phyloP scores from a whole-genome alignment of 176 grass and related monocot species.

The Cenchrus fungigraminus region DNA sequence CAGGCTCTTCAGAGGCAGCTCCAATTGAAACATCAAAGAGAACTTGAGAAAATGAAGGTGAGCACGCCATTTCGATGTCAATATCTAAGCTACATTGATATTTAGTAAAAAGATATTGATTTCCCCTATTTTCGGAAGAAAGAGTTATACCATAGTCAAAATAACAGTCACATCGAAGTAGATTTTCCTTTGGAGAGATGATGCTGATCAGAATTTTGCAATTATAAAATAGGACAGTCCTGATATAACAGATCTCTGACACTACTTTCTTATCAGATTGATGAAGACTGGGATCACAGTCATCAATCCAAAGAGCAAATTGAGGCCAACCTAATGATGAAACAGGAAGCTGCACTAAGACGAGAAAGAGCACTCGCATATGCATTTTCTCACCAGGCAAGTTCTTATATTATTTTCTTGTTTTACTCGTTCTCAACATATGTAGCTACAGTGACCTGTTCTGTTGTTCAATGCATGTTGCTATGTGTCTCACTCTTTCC shows the following conservation, averaged over 20 bases:
- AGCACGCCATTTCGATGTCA: constrained; percentile 8
- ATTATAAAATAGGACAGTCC: background rate
- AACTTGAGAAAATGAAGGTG: constrained; percentile 87
- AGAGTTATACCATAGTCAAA: background rate
- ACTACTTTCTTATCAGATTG: constrained; percentile 52
- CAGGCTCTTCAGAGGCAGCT: constrained; percentile 83
- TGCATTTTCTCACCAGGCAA: constrained; percentile 97
- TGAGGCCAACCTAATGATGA: constrained; percentile 67
- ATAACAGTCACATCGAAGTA: background rate
- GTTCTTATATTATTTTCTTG: background rate
- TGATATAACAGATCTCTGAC: constrained; percentile 2
- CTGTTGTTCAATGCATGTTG: background rate
- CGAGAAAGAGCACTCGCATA: constrained; percentile 92
- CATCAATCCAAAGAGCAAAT: constrained; percentile 86
- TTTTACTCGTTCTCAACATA: background rate
- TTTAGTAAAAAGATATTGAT: background rate
- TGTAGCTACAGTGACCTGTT: constrained; percentile 3
- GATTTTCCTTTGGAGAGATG: background rate
- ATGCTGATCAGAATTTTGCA: background rate
- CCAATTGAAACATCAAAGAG: constrained; percentile 74
- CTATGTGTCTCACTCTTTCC: background rate
- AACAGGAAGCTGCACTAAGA: constrained; percentile 86
- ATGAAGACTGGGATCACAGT: constrained; percentile 88
- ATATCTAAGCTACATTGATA: background rate
- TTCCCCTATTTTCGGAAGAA: too few species aligned